Percentiles rank a stretch among this genome's conserved stretches.
Conservation (phyloP, 1,284 basidiomycete genomes). For the Cutaneotrichosporon sp. region DNA sequence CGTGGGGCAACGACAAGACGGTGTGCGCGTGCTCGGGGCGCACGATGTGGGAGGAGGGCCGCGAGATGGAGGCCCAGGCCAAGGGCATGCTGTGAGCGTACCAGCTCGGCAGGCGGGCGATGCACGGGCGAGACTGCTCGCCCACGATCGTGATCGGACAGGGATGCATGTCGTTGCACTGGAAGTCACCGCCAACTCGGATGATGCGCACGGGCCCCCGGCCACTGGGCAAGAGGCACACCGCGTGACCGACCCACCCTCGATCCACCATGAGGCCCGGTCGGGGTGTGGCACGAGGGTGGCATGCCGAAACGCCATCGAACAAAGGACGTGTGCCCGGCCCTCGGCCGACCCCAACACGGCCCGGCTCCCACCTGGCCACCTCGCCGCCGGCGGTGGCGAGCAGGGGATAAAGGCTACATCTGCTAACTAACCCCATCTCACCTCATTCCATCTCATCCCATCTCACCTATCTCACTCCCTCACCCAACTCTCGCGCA, state of each 20-base stretch:
- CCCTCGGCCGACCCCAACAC: background rate
- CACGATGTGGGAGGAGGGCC: conserved; percentile 56
- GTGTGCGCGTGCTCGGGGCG: conserved; percentile 54
- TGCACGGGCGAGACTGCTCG: background rate
- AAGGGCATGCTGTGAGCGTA: conserved; percentile 26
- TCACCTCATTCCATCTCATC: background rate
- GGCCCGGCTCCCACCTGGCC: background rate
- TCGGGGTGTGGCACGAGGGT: background rate
- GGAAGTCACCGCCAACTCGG: background rate
- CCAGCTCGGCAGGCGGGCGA: background rate
- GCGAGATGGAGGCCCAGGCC: conserved; percentile 46
- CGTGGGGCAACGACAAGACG: conserved; percentile 56
- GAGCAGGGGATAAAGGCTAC: background rate
- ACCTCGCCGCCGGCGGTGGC: background rate
- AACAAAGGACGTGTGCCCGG: background rate
- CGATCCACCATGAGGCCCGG: background rate
- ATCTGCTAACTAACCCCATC: background rate
- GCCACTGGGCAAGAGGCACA: background rate
- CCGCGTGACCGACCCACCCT: background rate
- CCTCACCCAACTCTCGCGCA: background rate
- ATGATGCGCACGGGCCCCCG: background rate
- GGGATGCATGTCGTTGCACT: background rate
- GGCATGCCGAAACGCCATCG: background rate
- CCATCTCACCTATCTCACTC: background rate
- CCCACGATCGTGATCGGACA: background rate